phyloP scores from a whole-genome alignment of 2,329 filamentous ascomycete species.

The Trichoderma sp. region DNA sequence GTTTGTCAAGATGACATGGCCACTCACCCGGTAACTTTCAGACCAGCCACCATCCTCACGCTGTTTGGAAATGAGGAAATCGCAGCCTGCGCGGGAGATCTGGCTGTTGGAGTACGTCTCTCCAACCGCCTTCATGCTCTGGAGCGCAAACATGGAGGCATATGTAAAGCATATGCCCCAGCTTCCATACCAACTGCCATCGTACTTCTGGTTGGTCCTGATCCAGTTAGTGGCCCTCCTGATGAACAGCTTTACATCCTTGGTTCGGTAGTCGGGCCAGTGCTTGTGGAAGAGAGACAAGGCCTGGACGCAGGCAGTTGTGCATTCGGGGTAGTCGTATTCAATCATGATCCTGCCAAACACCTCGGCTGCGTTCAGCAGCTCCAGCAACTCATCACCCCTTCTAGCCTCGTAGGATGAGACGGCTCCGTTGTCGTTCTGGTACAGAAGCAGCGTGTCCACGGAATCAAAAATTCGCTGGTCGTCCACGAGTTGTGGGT shows the following conservation, averaged over 20 bases:
- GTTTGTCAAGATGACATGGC: background rate
- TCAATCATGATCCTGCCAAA: constrained; percentile 98
- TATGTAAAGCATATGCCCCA: constrained; percentile 99
- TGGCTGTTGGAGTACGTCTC: constrained; percentile 76
- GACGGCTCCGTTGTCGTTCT: constrained; percentile 81
- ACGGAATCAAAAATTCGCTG: constrained; percentile 81
- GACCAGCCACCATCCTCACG: constrained; percentile 92
- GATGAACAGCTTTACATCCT: constrained; percentile 74
- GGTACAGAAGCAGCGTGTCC: constrained; percentile 87
- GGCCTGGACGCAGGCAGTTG: constrained; percentile 87
- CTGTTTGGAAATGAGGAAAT: constrained; percentile 83
- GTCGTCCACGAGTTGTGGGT: constrained; percentile 70
- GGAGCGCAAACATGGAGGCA: constrained; percentile 91
- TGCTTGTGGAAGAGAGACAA: constrained; percentile 76
- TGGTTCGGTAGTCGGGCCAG: constrained; percentile 74
- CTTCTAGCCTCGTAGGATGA: constrained; percentile 86
- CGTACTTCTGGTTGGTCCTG: constrained; percentile 68
- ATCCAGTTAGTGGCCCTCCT: constrained; percentile 77
- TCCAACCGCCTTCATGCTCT: constrained; percentile 76
- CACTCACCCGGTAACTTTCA: constrained; percentile 74
- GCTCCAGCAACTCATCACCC: constrained; percentile 73
- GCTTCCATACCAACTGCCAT: constrained; percentile 96
- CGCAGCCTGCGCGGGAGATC: constrained; percentile 70
- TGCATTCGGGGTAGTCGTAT: constrained; percentile 97
- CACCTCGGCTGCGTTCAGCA: constrained; percentile 91